Percentiles rank a stretch among this genome's conserved stretches.
Conservation (phyloP, 1,139 yeast genomes). For the Petasospora fabianii region DNA sequence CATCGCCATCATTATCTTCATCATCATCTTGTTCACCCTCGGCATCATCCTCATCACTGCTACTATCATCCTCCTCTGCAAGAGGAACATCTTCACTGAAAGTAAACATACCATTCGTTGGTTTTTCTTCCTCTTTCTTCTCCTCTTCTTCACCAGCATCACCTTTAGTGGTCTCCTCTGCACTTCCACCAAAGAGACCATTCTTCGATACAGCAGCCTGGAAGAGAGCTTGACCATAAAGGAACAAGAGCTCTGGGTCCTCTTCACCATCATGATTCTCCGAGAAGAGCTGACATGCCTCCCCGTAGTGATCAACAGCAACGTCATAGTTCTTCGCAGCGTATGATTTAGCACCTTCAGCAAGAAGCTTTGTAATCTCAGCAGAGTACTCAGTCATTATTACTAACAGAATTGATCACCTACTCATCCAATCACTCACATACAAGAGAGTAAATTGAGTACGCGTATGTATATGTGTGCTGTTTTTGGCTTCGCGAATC, state of each 20-base stretch:
- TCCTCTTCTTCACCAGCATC: slow-evolving; percentile 20
- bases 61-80: slow-evolving; percentile 44
- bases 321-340: slow-evolving; percentile 61
- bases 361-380: slow-evolving; percentile 44
- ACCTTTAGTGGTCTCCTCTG: slow-evolving; percentile 27
- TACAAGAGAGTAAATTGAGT: too few species aligned
- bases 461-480: too few species aligned
- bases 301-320: slow-evolving; percentile 70
- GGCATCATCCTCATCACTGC: slow-evolving; percentile 38
- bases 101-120: slow-evolving; percentile 39
- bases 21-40: slow-evolving; percentile 33
- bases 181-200: slow-evolving; percentile 71
- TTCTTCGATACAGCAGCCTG: slow-evolving; percentile 72
- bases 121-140: slow-evolving; percentile 17
- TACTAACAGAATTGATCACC: too few species aligned
- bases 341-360: slow-evolving; percentile 58
- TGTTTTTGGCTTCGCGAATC: not conserved
- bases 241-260: slow-evolving; percentile 66
- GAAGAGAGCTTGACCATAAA: slow-evolving; percentile 80
- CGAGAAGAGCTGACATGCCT: slow-evolving; percentile 62
- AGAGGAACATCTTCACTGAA: slow-evolving; percentile 49
- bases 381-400: slow-evolving; percentile 18
- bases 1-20: slow-evolving; percentile 35
- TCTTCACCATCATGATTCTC: slow-evolving; percentile 51
- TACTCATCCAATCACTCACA: too few species aligned